Percentiles rank a stretch among this genome's conserved stretches.
Evolutionary conservation across 1,139 yeast genomes (phyloP).

Genomic region (Pichia sp.): DNA sequence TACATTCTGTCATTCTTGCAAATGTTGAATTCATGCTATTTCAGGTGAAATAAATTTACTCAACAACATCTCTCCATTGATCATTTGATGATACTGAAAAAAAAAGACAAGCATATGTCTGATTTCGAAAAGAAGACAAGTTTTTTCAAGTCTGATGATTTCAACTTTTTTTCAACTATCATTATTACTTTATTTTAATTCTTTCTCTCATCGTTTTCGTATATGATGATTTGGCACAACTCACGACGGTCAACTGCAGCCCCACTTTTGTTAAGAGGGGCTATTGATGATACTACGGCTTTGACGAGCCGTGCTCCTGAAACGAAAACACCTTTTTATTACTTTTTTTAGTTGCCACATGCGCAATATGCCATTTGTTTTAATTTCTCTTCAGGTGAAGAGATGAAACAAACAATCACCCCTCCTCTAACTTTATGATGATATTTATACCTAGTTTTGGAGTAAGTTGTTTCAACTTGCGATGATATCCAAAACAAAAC

Average conservation of each 20-base stretch:
- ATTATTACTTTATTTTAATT: not conserved
- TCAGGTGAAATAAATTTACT: conserved; percentile 11
- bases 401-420: not conserved
- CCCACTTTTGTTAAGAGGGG: conserved; percentile 59
- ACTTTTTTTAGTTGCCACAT: not conserved
- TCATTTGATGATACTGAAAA: conserved; percentile 32
- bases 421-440: conserved; percentile 12
- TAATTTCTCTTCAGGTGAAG: conserved; percentile 3
- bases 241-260: conserved; percentile 99
- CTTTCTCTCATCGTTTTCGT: conserved; percentile 27
- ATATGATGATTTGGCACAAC: conserved; percentile 91
- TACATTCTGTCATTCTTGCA: not conserved
- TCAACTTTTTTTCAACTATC: conserved; percentile 1
- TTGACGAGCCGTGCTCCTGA: conserved; percentile 70
- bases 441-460: conserved; percentile 17
- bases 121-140: conserved; percentile 58
- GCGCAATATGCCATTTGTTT: not conserved
- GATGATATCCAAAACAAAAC: conserved; percentile 25
- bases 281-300: conserved; percentile 95
- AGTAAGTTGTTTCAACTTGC: conserved; percentile 8
- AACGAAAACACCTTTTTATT: conserved; percentile 3
- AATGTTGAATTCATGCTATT: conserved; percentile 3
- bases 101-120: conserved; percentile 99
- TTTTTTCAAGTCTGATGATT: conserved; percentile 58
- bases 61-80: not conserved